A percentile compares a stretch with the other conserved stretches of the same genome.
These are phyloP conservation scores for Tetrapisispora taiwanensis DNA, from an alignment of 805 yeast species.

Conservation along the genomic window DNA sequence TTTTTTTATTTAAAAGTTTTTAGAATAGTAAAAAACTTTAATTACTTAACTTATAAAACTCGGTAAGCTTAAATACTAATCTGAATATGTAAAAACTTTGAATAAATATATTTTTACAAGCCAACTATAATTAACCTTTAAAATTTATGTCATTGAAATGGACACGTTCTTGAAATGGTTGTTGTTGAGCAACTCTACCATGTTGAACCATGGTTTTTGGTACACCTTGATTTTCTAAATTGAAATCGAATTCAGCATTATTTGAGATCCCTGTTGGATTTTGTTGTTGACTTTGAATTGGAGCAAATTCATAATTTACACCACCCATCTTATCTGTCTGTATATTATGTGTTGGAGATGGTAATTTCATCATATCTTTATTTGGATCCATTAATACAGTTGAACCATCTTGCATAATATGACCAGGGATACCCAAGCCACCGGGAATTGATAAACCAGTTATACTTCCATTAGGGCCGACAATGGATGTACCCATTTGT, in stretches of 20 bases:
- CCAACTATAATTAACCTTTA: slow-evolving; percentile 8
- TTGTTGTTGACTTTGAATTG: slow-evolving; percentile 1
- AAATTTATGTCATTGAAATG: slow-evolving; percentile 20
- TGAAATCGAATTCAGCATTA: slow-evolving; percentile 12
- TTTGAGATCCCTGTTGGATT: background rate
- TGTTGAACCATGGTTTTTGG: slow-evolving; percentile 6
- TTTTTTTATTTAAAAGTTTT: no score
- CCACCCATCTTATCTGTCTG: slow-evolving; percentile 1
- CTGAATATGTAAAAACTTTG: slow-evolving; percentile 1
- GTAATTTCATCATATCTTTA: slow-evolving; percentile 1
- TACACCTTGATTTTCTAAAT: slow-evolving; percentile 9
- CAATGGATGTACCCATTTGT: background rate
- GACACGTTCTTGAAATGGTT: slow-evolving; percentile 11
- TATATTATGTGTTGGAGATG: slow-evolving; percentile 1
- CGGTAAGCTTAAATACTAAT: background rate
- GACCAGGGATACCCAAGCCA: background rate
- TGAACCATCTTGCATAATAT: background rate
- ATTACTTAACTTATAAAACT: background rate
- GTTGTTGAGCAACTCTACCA: slow-evolving; percentile 6
- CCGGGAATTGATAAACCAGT: background rate
- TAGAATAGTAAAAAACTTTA: background rate
- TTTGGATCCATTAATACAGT: background rate
- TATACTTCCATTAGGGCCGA: background rate
- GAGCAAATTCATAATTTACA: slow-evolving; percentile 3
- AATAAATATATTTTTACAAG: background rate